Evolutionary conservation across 345 rosid genomes (phyloP), one percentile per base, ranked within the genome.

Genomic region (Lenwebbia sp.): DNA sequence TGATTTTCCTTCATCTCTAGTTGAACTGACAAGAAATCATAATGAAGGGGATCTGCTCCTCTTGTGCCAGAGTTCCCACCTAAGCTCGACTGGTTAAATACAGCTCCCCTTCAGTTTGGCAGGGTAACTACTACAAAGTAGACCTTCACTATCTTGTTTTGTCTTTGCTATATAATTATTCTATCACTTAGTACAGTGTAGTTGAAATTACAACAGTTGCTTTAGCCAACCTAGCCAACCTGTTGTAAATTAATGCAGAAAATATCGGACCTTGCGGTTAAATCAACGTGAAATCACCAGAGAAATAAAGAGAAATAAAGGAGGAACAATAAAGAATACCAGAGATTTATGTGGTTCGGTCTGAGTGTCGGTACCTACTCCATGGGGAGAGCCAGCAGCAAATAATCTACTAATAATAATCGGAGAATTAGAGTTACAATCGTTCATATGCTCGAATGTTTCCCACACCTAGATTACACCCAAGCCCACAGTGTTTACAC

Each of bases 1-100:
- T 19, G 78, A 40, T 33, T 70, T 37, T 70, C 44, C 81, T 70
- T 37, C 26, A 37, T 70, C 81, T 4, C 47, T 70, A 70, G 81
- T 70, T 70, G 81, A 70, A 70, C 81, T 70, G 81, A 70, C 4
- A 37, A 37, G 81, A 44, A 37, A 70, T 70, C 47, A 37, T 70
- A 70, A 84, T 84, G 65, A 58, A 55, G 98, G 86, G 94, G 93
- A 89, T 89, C 92, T 85, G 92, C 97, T 87, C 89, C 92, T 54
- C 37, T 82, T 70, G 96, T 97, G 84, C 99, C 99, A 25, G 98
- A 97, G 88, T 95, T 95, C 88, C 98, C 98, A 14, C 50, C 93
- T 47, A 94, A 92, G 91, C 96, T 97, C 17, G 98, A 97, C 88
- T 97, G 99, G 98, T 91, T 97, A 70, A 97, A 97, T 90, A 88